These are phyloP conservation scores for Naganishia albida DNA, from an alignment of 1,284 basidiomycete species.

Conservation along the genomic window DNA sequence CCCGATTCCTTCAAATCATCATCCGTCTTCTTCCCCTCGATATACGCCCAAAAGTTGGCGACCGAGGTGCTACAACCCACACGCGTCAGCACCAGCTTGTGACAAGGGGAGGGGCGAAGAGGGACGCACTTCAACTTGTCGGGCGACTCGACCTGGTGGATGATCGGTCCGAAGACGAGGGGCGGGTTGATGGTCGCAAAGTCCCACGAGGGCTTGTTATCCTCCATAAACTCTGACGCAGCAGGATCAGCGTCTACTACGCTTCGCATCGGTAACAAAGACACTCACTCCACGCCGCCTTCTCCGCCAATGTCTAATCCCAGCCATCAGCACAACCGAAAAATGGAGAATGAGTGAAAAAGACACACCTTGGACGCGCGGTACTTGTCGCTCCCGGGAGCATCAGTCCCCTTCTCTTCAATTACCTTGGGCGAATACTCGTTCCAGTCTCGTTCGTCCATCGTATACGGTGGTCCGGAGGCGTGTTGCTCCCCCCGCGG, in stretches of 20 bases:
- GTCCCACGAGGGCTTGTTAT: constrained; percentile 62
- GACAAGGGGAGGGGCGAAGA: neutral
- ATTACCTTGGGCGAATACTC: constrained; percentile 59
- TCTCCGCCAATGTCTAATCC: constrained; percentile 68
- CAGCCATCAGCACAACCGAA: neutral
- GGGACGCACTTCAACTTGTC: constrained; percentile 58
- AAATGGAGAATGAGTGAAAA: neutral
- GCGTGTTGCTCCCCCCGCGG: constrained; percentile 27
- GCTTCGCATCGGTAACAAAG: neutral
- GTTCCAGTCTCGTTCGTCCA: constrained; percentile 66
- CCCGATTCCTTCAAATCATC: constrained; percentile 45
- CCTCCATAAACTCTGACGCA: constrained; percentile 59
- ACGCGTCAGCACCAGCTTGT: neutral
- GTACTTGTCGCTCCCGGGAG: constrained; percentile 58
- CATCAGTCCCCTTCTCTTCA: constrained; percentile 60
- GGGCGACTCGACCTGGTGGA: constrained; percentile 59
- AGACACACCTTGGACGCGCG: constrained; percentile 53
- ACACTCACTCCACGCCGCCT: constrained; percentile 52
- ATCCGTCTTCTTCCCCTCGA: constrained; percentile 53
- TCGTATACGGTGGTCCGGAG: constrained; percentile 32
- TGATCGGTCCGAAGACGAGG: constrained; percentile 55
- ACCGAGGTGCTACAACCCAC: constrained; percentile 32
- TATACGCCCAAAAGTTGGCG: constrained; percentile 50
- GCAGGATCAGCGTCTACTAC: constrained; percentile 34
- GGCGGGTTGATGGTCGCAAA: constrained; percentile 62